Evolutionary conservation across 352 stramenopile genomes (phyloP).

Genomic region (Aphanomyces cochlioides): DNA sequence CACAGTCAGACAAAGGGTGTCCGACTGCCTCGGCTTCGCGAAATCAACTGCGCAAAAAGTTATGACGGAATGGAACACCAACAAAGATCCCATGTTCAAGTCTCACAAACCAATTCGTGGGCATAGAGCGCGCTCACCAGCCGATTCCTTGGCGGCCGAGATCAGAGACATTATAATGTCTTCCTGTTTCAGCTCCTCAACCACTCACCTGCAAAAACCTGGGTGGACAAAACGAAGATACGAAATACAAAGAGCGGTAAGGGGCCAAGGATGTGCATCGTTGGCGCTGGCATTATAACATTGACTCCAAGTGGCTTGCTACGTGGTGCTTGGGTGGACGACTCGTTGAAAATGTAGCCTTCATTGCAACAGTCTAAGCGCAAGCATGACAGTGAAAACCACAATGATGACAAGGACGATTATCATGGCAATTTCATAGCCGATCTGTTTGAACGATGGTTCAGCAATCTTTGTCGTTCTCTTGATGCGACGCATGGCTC

Average conservation of each 20-base stretch:
- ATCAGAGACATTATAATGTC: not conserved
- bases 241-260: conserved; percentile 17
- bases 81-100: not conserved
- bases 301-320: not conserved
- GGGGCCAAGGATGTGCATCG: conserved; percentile 21
- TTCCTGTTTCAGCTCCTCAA: conserved; percentile 17
- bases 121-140: not conserved
- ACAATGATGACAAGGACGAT: conserved; percentile 1
- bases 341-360: conserved; percentile 3
- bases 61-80: not conserved
- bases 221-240: not conserved
- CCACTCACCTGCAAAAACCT: conserved; percentile 28
- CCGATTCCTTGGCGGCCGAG: not conserved
- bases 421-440: conserved; percentile 31
- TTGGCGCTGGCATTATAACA: conserved; percentile 23
- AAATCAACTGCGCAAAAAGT: not conserved
- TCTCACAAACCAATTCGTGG: not conserved
- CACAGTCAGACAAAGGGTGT: not conserved
- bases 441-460: conserved; percentile 23
- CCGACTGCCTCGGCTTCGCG: not conserved
- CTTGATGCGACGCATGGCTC: not conserved
- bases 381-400: not conserved
- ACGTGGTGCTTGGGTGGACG: conserved; percentile 3
- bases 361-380: too few relatives aligned
- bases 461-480: conserved; percentile 2